Evolutionary conservation across 2,329 filamentous ascomycete genomes (phyloP).

Genomic region (Rhytidhysteron rufulum): DNA sequence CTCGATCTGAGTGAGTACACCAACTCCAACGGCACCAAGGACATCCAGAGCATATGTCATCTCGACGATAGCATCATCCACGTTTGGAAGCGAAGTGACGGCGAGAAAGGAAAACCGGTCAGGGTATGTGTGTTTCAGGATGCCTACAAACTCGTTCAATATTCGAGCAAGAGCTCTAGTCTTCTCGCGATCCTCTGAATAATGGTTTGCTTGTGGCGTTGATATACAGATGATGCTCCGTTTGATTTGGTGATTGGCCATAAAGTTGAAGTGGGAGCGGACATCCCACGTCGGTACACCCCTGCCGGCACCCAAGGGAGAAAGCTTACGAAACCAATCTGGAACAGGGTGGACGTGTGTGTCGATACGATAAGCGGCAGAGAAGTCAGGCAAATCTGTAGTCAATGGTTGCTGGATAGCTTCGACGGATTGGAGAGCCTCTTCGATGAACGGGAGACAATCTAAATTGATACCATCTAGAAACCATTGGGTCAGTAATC

Average conservation of each 20-base stretch:
- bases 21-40: conserved; percentile 27
- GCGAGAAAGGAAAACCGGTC: conserved; percentile 26
- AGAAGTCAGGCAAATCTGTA: conserved; percentile 8
- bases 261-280: conserved; percentile 27
- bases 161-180: conserved; percentile 30
- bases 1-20: conserved; percentile 32
- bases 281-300: conserved; percentile 29
- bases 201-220: conserved; percentile 34
- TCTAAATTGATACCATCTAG: conserved; percentile 24
- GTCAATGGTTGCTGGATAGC: conserved; percentile 11
- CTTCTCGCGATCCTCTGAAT: conserved; percentile 17
- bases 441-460: conserved; percentile 23
- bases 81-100: conserved; percentile 27
- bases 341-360: conserved; percentile 36
- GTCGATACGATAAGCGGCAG: conserved; percentile 25
- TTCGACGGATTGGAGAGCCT: conserved; percentile 26
- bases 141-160: conserved; percentile 30
- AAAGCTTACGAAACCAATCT: conserved; percentile 28
- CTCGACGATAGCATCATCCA: conserved; percentile 25
- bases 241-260: conserved; percentile 23
- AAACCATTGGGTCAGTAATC: neutral
- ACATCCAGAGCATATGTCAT: conserved; percentile 24
- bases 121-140: conserved; percentile 20
- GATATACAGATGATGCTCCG: conserved; percentile 29
- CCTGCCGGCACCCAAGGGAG: conserved; percentile 29